Evolutionary conservation across 2,329 filamentous ascomycete genomes (phyloP), one percentile per base, ranked within the genome.

Genomic region (Ceratocystis destructans): DNA sequence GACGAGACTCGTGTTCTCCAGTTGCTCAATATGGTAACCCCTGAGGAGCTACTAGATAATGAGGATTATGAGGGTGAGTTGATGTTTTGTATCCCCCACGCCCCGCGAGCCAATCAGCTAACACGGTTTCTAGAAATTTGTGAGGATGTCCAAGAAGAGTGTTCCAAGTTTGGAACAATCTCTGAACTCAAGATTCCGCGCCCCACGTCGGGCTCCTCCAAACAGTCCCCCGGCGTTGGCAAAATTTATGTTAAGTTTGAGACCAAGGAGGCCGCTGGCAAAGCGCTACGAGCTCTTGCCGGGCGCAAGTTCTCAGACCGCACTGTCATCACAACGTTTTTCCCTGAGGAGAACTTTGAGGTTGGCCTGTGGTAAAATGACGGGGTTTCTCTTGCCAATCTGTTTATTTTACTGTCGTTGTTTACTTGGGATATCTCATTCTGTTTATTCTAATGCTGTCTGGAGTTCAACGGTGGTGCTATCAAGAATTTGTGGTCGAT

Each of bases 221-320:
- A 91, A 71, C 88, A 94, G 74, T 89, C 87, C 25, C 84, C 90
- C 37, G 94, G 94, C 61, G 91, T 99, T 25, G 94, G 94, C 74
- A 99, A 97, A 81, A 97, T 99, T 71, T 99, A 87, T 74, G 87
- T 99, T 79, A 97, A 96, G 75, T 99, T 90, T 73, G 89, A 94
- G 70, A 83, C 80, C 2, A 78, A 83, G 1, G 90, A 91, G 63
- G 85, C 87, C 7, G 89, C 93, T 22, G 87, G 88, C 69, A 92
- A 89, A 72, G 95, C 94, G 6, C 80, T 99, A 66, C 86, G 87
- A 72, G 87, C 90, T n/a, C 80, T 99, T 71, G 94, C 95, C 37
- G 94, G 94, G 61, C 84, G 95, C 70, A 96, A 97, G 75, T 99
- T 99, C 74, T 89, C 92, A 0, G 90, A 97, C 77, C 85, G 95